Evolutionary conservation across 129 eudicot genomes (phyloP).

Genomic region (Tagetes erecta): DNA sequence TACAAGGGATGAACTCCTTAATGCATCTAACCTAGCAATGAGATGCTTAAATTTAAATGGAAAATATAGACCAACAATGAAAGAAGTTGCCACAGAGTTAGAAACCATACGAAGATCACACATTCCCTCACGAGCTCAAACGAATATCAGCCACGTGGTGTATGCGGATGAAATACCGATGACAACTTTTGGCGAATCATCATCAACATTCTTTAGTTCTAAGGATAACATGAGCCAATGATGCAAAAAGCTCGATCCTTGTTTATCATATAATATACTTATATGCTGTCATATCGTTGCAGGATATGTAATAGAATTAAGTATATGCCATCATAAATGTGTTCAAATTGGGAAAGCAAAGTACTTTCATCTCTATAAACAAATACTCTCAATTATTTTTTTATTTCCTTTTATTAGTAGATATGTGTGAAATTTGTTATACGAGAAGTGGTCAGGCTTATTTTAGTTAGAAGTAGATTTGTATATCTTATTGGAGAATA

Average conservation of each 20-base stretch:
- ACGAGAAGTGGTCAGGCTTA: no score
- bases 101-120: background rate
- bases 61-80: no score
- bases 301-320: background rate
- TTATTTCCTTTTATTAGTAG: background rate
- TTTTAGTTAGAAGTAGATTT: no score
- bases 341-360: background rate
- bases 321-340: background rate
- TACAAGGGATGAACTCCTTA: conserved; percentile 10
- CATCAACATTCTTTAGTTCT: conserved; percentile 11
- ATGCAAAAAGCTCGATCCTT: background rate
- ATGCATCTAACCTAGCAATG: conserved; percentile 14
- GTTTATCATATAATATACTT: background rate
- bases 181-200: background rate
- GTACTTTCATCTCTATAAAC: background rate
- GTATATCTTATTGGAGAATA: no score
- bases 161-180: background rate
- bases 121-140: background rate
- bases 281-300: background rate
- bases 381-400: no score
- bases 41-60: conserved; percentile 20
- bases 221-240: background rate
- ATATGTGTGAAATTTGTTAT: background rate
- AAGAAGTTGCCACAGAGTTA: no score
- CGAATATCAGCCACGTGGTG: background rate